phyloP scores from a whole-genome alignment of 345 rosid genomes.

The Corymbia maculata region DNA sequence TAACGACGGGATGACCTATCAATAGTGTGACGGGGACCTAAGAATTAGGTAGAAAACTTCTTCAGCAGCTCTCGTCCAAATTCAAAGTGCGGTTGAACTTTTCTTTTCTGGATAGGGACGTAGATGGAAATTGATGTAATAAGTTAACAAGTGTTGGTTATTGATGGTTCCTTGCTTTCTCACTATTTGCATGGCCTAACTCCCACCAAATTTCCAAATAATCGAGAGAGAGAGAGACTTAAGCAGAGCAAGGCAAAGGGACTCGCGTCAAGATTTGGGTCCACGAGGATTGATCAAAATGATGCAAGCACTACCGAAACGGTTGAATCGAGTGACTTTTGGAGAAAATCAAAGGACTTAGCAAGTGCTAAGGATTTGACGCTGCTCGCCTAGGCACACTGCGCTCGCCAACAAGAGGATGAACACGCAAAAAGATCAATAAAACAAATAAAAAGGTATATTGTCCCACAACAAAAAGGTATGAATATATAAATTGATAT shows the following conservation, averaged over 20 bases:
- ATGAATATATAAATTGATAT: rapidly evolving
- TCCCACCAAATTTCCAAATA: not conserved
- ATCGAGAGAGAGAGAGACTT: not conserved
- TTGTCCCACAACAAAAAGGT: not conserved
- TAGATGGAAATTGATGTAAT: not conserved
- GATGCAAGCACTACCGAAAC: not conserved
- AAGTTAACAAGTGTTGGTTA: not conserved
- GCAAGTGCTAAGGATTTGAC: not conserved
- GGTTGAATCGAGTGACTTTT: not conserved
- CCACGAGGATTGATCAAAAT: not conserved
- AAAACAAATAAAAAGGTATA: too few relatives aligned
- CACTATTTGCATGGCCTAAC: not conserved
- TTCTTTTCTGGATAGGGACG: not conserved
- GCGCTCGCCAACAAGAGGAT: not conserved
- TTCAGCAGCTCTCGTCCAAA: not conserved
- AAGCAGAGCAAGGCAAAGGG: not conserved
- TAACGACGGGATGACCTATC: not conserved
- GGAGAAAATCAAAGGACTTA: not conserved
- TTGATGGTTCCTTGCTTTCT: not conserved
- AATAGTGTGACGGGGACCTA: not conserved
- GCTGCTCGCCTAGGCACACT: not conserved
- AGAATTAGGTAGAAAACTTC: not conserved
- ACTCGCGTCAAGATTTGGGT: not conserved
- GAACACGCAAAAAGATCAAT: too few relatives aligned
- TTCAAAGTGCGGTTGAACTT: not conserved